Evolutionary conservation across 805 yeast genomes (phyloP).

Genomic region (Kuraishia floccosa): DNA sequence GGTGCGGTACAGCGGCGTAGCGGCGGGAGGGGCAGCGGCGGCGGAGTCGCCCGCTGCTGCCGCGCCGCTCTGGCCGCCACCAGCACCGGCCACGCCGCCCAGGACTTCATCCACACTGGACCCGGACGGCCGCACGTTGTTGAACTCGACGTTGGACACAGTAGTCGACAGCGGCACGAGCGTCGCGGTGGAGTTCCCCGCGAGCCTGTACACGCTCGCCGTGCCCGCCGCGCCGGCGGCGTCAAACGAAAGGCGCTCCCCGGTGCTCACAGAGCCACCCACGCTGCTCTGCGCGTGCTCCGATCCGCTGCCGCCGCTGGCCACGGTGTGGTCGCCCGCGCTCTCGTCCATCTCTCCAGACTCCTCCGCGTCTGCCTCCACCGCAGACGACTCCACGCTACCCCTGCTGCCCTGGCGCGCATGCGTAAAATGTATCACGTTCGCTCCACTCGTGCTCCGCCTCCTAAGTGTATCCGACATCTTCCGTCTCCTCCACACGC

Average conservation of each 20-base stretch:
- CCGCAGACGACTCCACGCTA: conserved; percentile 1
- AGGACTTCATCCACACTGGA: conserved; percentile 5
- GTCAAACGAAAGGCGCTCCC: too few species aligned
- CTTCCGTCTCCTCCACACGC: too few species aligned
- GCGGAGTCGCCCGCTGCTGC: too few species aligned
- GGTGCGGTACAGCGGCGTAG: too few species aligned
- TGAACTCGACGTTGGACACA: conserved; percentile 20
- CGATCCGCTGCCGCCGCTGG: background rate
- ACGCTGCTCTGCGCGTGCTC: too few species aligned
- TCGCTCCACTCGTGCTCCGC: conserved; percentile 5
- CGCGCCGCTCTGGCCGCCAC: too few species aligned
- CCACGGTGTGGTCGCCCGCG: background rate
- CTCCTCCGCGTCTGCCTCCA: background rate
- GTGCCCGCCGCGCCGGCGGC: conserved; percentile 1
- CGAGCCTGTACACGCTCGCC: conserved; percentile 4
- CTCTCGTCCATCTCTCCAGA: background rate
- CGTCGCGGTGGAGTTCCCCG: conserved; percentile 8
- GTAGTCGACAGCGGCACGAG: conserved; percentile 11
- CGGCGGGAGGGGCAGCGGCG: too few species aligned
- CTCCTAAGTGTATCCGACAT: conserved; percentile 1
- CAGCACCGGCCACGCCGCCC: too few species aligned
- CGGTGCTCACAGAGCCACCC: too few species aligned
- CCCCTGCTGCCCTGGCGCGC: conserved; percentile 5
- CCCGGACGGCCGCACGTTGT: conserved; percentile 16
- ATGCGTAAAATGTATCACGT: conserved; percentile 5